Base-by-base conservation (phyloP, 1,284 basidiomycete genomes). In the Takashimella tepidaria region DNA sequence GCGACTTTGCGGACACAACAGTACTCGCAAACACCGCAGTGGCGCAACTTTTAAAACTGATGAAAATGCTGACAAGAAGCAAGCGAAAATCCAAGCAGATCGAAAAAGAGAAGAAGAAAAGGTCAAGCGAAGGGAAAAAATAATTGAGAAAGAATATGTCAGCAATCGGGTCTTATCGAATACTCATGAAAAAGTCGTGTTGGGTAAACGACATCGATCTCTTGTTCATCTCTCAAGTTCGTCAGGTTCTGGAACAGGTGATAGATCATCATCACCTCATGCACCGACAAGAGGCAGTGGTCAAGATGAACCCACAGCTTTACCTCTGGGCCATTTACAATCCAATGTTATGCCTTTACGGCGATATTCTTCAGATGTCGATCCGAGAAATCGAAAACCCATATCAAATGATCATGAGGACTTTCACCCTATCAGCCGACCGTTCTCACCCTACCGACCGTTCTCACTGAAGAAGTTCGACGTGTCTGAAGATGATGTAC, bases 1-100 rank as follows among this genome's bases (percentile, higher is more conserved):
- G n/a, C 54, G 56, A 11, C 42, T 68, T 5, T 65, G 60, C 43
- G 59, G 61, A 11, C 57, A 60, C 37, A 64, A 68, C 45, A 51
- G 45, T 16, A 53, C 23, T 1, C 54, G 52, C 13, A 49, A 49
- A n/a, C n/a, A n/a, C n/a, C n/a, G n/a, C n/a, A n/a, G n/a, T n/a
- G n/a, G n/a, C n/a, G n/a, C n/a, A n/a, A n/a, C n/a, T n/a, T n/a
- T n/a, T n/a, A n/a, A n/a, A n/a, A n/a, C n/a, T n/a, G n/a, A n/a
- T n/a, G n/a, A n/a, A n/a, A n/a, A n/a, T n/a, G n/a, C n/a, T n/a
- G n/a, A n/a, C n/a, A n/a, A 13, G 5, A 59, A n/a, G 21, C 23
- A 16, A 19, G 47, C 8, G 49, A 48, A n/a, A 42, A 5, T 25
- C 43, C 11, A 43, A 50, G 26, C 43, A 50, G 16, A 20, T 21